Percentiles rank a stretch among this genome's conserved stretches.
Evolutionary conservation across 495 filamentous ascomycete species (phyloP).

Genomic region (Xylaria castorea): DNA sequence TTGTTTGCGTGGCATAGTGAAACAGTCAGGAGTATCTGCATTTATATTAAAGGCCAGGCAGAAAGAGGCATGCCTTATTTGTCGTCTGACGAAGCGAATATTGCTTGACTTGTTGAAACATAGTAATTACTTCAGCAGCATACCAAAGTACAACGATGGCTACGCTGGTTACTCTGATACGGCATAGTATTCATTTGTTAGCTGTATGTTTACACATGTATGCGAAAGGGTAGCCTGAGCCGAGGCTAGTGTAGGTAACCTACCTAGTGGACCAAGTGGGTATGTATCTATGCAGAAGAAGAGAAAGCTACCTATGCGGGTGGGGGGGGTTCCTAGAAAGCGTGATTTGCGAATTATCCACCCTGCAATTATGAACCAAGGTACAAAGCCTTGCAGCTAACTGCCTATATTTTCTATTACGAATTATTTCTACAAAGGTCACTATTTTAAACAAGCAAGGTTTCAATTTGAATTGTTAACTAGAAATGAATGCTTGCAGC

Average conservation of each 20-base stretch:
- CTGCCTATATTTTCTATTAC: too few relatives aligned
- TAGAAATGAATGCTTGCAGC: too few relatives aligned
- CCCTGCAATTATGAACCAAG: too few relatives aligned
- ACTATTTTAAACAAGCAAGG: too few relatives aligned
- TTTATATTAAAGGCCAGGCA: neutral
- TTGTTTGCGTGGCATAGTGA: conserved; percentile 2
- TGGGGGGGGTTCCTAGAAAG: too few relatives aligned
- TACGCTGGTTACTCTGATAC: too few relatives aligned
- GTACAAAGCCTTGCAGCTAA: too few relatives aligned
- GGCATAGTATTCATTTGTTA: too few relatives aligned
- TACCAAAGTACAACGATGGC: neutral
- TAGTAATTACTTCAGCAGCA: neutral
- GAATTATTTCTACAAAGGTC: too few relatives aligned
- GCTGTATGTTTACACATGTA: neutral
- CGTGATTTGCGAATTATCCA: too few relatives aligned
- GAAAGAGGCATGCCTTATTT: neutral
- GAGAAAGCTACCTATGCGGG: neutral
- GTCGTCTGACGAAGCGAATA: neutral
- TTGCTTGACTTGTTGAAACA: neutral
- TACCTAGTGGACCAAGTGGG: neutral
- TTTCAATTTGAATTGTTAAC: neutral
- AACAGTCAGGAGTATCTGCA: neutral
- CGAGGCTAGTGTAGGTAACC: neutral
- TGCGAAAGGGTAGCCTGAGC: neutral
- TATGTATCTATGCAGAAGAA: neutral